Base-by-base conservation (phyloP, 306 rosid species). In the Vicia sativa region DNA sequence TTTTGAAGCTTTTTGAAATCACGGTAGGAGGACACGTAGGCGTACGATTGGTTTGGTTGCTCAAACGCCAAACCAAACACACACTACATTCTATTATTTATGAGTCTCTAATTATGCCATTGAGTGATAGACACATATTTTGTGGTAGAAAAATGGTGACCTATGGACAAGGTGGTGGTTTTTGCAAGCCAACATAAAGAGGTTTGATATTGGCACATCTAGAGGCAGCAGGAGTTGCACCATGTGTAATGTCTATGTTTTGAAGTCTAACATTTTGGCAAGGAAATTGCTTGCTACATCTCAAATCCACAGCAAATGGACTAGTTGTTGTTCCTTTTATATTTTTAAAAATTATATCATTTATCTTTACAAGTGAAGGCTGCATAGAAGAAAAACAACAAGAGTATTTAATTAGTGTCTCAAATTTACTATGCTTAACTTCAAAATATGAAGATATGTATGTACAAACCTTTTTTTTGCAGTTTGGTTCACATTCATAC, bases 341-440 rank as follows among this genome's bases (percentile, higher is more conserved):
- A 65, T 89, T 83, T 42, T 64, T 2, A 74, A 60, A 85, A 3
- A 8, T 43, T 19, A 89, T 9, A 42, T 79, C 52, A 11, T 60
- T 78, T 25, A 89, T 34, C 74, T 81, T 58, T 29, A 89, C 89
- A 7, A 71, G 74, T 15, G 96, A 89, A 57, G 91, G 85, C 84
- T 85, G 87, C 81, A 81, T 42, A 65, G 25, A 49, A 54, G 14
- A 8, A 37, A 62, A 54, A 28, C 9, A 34, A 34, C 38, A 44
- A 60, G 16, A 21, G 53, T 21, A 61, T 8, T 61, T 12, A 53
- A 18, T 61, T 21, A 52, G 21, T 50, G 14, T 15, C 49, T 48
- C 60, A 31, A 42, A 37, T 34, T 77, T 39, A 65, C 43, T 16
- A 56, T 57, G 48, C 63, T 76, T 10, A 9, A 54, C 14, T 42